These are phyloP conservation scores for Avicennia marina DNA, from an alignment of 257 asterid genomes.

Conservation along the genomic window DNA sequence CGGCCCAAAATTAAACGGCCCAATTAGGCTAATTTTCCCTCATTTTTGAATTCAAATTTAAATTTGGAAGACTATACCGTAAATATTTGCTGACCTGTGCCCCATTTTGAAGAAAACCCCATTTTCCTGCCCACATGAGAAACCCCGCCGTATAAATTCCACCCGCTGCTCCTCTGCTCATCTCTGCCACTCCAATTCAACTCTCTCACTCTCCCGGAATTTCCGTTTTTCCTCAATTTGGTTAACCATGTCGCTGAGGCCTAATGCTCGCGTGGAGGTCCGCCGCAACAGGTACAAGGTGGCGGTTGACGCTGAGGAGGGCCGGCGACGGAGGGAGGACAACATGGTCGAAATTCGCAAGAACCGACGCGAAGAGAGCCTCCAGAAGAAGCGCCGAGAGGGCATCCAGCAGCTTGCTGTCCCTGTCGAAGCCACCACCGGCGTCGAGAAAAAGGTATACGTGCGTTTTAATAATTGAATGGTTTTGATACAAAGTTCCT, in stretches of 20 bases:
- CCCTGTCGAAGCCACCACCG: slow-evolving; percentile 39
- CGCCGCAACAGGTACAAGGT: slow-evolving; percentile 92
- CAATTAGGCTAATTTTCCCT: too few species aligned
- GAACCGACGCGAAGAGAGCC: slow-evolving; percentile 78
- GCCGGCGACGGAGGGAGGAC: slow-evolving; percentile 89
- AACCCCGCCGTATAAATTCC: too few species aligned
- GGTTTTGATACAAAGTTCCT: not conserved
- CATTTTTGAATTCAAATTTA: too few species aligned
- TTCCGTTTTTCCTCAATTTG: too few species aligned
- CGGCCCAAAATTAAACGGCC: too few species aligned
- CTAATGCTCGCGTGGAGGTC: slow-evolving; percentile 58
- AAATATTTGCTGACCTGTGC: too few species aligned
- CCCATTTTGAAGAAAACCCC: too few species aligned
- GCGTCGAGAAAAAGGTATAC: slow-evolving; percentile 59
- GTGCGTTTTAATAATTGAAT: not conserved
- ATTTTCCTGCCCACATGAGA: too few species aligned
- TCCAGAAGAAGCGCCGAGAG: slow-evolving; percentile 92
- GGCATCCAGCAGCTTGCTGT: slow-evolving; percentile 47
- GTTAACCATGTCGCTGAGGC: slow-evolving; percentile 77
- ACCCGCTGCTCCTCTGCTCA: too few species aligned
- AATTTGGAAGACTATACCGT: too few species aligned
- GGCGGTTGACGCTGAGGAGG: slow-evolving; percentile 95
- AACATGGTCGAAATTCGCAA: slow-evolving; percentile 94
- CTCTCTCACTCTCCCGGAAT: too few species aligned
- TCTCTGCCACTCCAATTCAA: too few species aligned